Percentiles rank a stretch among this genome's conserved stretches.
Conservation (phyloP, 2,329 filamentous ascomycete species). For the Colletotrichum tofieldiae region DNA sequence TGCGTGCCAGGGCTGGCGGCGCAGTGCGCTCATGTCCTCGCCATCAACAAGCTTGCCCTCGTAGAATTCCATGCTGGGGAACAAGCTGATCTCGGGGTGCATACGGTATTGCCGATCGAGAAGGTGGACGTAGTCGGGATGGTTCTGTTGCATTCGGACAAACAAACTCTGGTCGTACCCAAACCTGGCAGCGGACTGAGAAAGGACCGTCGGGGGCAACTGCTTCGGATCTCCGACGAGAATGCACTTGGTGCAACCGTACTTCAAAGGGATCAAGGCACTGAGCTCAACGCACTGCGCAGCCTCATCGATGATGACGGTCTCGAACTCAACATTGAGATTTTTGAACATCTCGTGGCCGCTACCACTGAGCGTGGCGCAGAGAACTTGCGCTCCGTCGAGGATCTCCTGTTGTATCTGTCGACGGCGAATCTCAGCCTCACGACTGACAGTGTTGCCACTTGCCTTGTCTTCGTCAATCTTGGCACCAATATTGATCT, state of each 20-base stretch:
- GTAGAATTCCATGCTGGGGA: constrained; percentile 94
- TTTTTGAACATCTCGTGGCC: constrained; percentile 98
- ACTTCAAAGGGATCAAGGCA: constrained; percentile 96
- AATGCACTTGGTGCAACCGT: constrained; percentile 96
- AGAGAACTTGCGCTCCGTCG: constrained; percentile 91
- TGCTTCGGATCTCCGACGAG: constrained; percentile 98
- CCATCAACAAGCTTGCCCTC: constrained; percentile 90
- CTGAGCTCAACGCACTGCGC: constrained; percentile 98
- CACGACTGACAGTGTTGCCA: constrained; percentile 84
- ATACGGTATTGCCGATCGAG: constrained; percentile 99
- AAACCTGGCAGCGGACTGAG: constrained; percentile 90
- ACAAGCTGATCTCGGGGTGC: constrained; percentile 96
- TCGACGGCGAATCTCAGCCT: constrained; percentile 87
- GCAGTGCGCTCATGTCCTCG: constrained; percentile 82
- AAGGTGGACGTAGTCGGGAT: constrained; percentile 89
- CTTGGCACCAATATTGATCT: constrained; percentile 80
- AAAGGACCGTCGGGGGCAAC: constrained; percentile 94
- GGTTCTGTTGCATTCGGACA: constrained; percentile 96
- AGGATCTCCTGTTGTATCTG: constrained; percentile 92
- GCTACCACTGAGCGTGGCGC: constrained; percentile 93
- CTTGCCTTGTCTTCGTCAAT: constrained; percentile 92
- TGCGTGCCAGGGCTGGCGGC: constrained; percentile 87
- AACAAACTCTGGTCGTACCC: constrained; percentile 99
- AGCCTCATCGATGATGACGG: constrained; percentile 97
- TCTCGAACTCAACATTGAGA: constrained; percentile 96